A percentile compares a stretch with the other conserved stretches of the same genome.
phyloP scores from a whole-genome alignment of 2,329 filamentous ascomycete species.

The Nigrospora sphaerica region DNA sequence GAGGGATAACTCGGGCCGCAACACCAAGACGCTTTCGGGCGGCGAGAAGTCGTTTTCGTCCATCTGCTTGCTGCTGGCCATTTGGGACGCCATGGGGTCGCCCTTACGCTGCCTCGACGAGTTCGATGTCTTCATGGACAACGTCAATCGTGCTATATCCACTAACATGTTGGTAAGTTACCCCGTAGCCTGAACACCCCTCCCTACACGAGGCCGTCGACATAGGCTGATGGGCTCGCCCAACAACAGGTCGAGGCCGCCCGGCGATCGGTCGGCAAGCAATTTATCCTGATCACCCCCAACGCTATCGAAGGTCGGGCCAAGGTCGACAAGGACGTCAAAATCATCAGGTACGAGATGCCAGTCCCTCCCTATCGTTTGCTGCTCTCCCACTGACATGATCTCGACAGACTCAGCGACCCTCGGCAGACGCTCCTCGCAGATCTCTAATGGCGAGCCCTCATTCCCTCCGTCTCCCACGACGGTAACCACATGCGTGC shows the following conservation, averaged over 20 bases:
- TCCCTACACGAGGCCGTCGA: too few species aligned
- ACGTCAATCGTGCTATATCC: slow-evolving; percentile 86
- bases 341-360: slow-evolving; percentile 61
- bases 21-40: slow-evolving; percentile 87
- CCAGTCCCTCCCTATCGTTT: neutral
- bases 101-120: slow-evolving; percentile 93
- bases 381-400: neutral
- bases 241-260: slow-evolving; percentile 66
- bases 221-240: too few species aligned
- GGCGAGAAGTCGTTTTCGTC: slow-evolving; percentile 98
- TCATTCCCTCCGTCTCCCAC: too few species aligned
- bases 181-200: neutral
- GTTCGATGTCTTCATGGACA: slow-evolving; percentile 99
- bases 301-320: slow-evolving; percentile 66
- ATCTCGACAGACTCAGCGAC: slow-evolving; percentile 5
- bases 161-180: slow-evolving; percentile 81
- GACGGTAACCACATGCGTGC: too few species aligned
- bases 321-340: slow-evolving; percentile 61
- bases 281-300: slow-evolving; percentile 95
- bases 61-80: slow-evolving; percentile 82
- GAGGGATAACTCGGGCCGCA: slow-evolving; percentile 62
- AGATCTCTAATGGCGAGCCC: neutral
- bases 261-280: slow-evolving; percentile 76
- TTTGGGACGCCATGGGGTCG: slow-evolving; percentile 98
- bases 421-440: neutral